Conservation (phyloP, 176 grass and related monocot species). For the Cenchrus purpureus region DNA sequence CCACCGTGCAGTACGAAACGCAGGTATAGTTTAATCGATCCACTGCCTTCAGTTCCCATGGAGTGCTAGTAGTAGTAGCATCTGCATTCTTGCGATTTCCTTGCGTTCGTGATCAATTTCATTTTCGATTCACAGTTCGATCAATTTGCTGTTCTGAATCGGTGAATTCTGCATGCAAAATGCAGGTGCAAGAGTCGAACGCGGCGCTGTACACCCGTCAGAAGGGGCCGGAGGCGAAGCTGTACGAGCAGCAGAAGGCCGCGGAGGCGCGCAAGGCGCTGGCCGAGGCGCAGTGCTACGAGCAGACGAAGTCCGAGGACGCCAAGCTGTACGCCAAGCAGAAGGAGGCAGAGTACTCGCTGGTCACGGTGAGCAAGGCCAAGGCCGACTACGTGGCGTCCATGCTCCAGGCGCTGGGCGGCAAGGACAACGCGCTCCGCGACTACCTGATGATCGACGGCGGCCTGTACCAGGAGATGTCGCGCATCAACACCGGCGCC, state of each 20-base stretch:
- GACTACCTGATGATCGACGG: slow-evolving; percentile 75
- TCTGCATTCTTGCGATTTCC: neutral
- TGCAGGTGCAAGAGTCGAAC: slow-evolving; percentile 69
- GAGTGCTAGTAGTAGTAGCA: no score
- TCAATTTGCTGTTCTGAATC: neutral
- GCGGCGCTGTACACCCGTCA: slow-evolving; percentile 57
- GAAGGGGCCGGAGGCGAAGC: slow-evolving; percentile 61
- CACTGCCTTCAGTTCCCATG: no score
- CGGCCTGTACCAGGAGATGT: slow-evolving; percentile 68
- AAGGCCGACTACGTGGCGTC: slow-evolving; percentile 48
- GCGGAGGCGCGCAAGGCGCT: slow-evolving; percentile 51
- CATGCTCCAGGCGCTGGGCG: slow-evolving; percentile 54
- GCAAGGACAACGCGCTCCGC: slow-evolving; percentile 58
- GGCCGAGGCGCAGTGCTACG: slow-evolving; percentile 60
- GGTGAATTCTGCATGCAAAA: no score
- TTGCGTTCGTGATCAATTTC: neutral
- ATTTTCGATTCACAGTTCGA: neutral
- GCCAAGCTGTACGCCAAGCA: slow-evolving; percentile 66
- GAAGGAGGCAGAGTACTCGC: slow-evolving; percentile 58
- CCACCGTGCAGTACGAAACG: slow-evolving; percentile 72
- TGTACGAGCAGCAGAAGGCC: slow-evolving; percentile 60
- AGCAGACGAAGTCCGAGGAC: slow-evolving; percentile 46
- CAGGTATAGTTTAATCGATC: slow-evolving; percentile 35
- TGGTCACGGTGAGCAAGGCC: slow-evolving; percentile 48
- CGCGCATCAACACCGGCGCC: slow-evolving; percentile 64